A percentile compares a stretch with the other conserved stretches of the same genome.
These are phyloP conservation scores for Penicillium capsulatum DNA, from an alignment of 2,329 filamentous ascomycete genomes.

Conservation along the genomic window DNA sequence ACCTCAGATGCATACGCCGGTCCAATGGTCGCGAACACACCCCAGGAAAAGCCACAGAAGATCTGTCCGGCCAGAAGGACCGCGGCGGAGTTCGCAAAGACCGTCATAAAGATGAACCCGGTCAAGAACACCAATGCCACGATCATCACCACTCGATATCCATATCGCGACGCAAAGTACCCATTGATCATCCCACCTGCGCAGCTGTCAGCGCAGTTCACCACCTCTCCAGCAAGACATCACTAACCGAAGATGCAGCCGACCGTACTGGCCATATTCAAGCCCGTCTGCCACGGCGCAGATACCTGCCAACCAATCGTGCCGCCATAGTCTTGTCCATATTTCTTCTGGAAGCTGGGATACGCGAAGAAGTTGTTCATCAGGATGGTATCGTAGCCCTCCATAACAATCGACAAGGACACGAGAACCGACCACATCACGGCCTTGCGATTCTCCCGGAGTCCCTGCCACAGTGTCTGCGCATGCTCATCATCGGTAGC, in stretches of 20 bases:
- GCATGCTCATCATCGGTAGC: too few species aligned
- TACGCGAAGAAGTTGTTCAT: too few species aligned
- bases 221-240: not conserved
- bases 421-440: too few species aligned
- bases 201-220: slow-evolving; percentile 1
- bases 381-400: too few species aligned
- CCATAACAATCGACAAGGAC: too few species aligned
- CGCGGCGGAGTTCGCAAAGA: slow-evolving; percentile 47
- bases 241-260: slow-evolving; percentile 22
- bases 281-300: slow-evolving; percentile 58
- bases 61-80: slow-evolving; percentile 35
- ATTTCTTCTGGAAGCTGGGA: slow-evolving; percentile 40
- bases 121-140: slow-evolving; percentile 40
- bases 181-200: slow-evolving; percentile 31
- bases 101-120: slow-evolving; percentile 46
- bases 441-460: too few species aligned
- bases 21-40: slow-evolving; percentile 30
- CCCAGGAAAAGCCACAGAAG: slow-evolving; percentile 30
- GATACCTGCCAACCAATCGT: too few species aligned
- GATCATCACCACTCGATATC: slow-evolving; percentile 47
- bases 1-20: slow-evolving; percentile 30
- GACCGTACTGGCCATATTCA: slow-evolving; percentile 41
- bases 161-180: slow-evolving; percentile 29
- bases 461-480: too few species aligned
- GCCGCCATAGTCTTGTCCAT: too few species aligned